Base-by-base conservation (phyloP, 345 rosid species). In the Cardamine chenopodiifolia region DNA sequence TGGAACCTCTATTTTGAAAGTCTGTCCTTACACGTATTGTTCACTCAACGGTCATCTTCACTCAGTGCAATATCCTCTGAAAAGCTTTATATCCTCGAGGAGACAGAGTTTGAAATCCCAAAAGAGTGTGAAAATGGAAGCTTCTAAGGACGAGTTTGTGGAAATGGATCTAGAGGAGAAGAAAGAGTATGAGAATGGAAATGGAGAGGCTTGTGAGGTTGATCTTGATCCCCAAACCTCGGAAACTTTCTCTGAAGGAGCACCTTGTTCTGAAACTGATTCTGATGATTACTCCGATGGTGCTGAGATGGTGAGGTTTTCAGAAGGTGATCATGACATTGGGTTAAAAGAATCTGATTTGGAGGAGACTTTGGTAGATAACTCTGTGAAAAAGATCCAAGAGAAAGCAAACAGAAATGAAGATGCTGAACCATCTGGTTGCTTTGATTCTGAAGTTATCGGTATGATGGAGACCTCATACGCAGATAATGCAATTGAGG, bases 41-140 rank as follows among this genome's bases (percentile, higher is more conserved):
- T 95, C 99, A 56, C 96, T 95, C 22, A 95, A 95, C 26, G 97
- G 97, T 22, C 99, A 90, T 84, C 87, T 71, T 40, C 97, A 86
- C 67, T 25, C 81, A 0, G 29, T 2, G 28, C 91, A 85, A 77
- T 75, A 75, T 80, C 91, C 90, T 26, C 71, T 92, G 70, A 92
- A 85, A 81, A 72, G 84, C 78, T 92, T 92, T 83, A 71, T 92
- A 69, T 85, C 87, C 11, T 79, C 88, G 7, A 86, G 83, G 79
- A 86, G 97, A 54, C 81, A 78, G 22, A 76, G 82, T 20, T 35
- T 92, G 83, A 90, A 87, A 84, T 59, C 82, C 7, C 92, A 88
- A 71, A 92, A 78, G 79, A 79, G 80, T 70, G 58, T 68, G 53
- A 87, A 82, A 52, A 64, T 45, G 69, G 90, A 55, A 82, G 79